Base-by-base conservation (phyloP, 805 yeast genomes). In the Yueomyces sp. region DNA sequence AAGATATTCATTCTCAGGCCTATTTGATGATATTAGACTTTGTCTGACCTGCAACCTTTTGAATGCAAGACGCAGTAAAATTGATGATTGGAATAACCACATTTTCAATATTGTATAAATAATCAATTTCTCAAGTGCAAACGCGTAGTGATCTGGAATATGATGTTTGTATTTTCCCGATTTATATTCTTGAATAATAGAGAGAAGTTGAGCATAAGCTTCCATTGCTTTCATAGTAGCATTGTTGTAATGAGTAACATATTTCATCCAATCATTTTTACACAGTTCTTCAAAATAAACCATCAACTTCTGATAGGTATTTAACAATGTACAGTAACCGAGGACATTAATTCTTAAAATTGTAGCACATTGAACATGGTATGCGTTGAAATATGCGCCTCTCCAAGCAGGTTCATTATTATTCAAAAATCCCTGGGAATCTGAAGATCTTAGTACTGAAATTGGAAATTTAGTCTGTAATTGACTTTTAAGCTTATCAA, bases 281-380 rank as follows among this genome's bases (percentile, higher is more conserved):
- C 40, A 38, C 19, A 40, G 29, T 28, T 42, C 45, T 42, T 54
- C 57, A 40, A 54, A 54, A 45, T 51, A 37, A 7, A 44, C 26
- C 5, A 46, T 26, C 9, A 54, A 31, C n/a, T 38, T 36, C 6
- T 42, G 43, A 39, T 44, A 47, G 4, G 47, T 38, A 32, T 41
- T 44, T 45, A 52, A 40, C 5, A 52, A 34, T 28, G 45, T 33
- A 4, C 46, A 38, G 4, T 38, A 34, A 7, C 52, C 55, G 4
- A 48, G 37, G 2, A 54, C 26, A 42, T 52, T 54, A 1, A 43
- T 32, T 28, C 44, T 42, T 7, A 54, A 41, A 6, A 34, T 45
- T 36, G 49, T 50, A 12, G 39, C 38, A n/a, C 45, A 44, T 39
- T 44, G 44, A 2, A 46, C 28, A 28, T 43, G 40, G 3, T 41